Evolutionary conservation across 2,329 filamentous ascomycete genomes (phyloP), one percentile per base, ranked within the genome.

Genomic region (Ophiocordyceps camponoti-floridani): DNA sequence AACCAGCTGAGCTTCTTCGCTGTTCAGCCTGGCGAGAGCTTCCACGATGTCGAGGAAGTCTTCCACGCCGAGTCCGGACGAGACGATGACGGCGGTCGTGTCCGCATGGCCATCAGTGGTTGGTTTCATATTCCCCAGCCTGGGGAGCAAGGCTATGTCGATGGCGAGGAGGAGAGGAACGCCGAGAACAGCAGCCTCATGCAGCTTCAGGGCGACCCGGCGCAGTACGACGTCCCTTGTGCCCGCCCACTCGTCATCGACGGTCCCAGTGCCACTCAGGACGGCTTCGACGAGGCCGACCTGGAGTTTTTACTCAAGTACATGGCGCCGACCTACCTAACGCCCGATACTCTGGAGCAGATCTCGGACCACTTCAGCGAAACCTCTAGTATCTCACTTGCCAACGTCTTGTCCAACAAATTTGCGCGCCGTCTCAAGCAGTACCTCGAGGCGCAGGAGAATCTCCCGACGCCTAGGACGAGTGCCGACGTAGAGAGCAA

Each of bases 81-180:
- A 54, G 74, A 71, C 58, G 77, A 71, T 60, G 75, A 88, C 47
- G 81, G 82, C 16, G 82, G 81, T 1, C 76, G 85, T 42, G 77
- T 95, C 43, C 80, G 91, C 52, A 96, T 98, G 89, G 91, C 91
- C 43, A 94, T 98, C 57, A 94, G 86, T 58, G 91, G 91, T 44
- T 98, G 91, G 91, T 98, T 93, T 62, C 91, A 98, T 62, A 96
- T 98, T 50, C 91, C 91, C 0, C 91, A 98, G 63, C 66, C 84
- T 53, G 89, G 89, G 46, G 91, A 98, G 61, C 86, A 94, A 26
- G 91, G 91, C 40, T 98, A 82, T 54, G 78, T 94, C 53, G 69
- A 83, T 57, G 91, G 89, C 4, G 72, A 91, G 45, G 89, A 96
- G 61, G 86, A 93, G 66, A 83, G 81, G 58, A 76, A 93, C 50